Percentiles rank a stretch among this genome's conserved stretches.
Evolutionary conservation across 257 asterid genomes (phyloP).

Genomic region (Jasminum sambac): DNA sequence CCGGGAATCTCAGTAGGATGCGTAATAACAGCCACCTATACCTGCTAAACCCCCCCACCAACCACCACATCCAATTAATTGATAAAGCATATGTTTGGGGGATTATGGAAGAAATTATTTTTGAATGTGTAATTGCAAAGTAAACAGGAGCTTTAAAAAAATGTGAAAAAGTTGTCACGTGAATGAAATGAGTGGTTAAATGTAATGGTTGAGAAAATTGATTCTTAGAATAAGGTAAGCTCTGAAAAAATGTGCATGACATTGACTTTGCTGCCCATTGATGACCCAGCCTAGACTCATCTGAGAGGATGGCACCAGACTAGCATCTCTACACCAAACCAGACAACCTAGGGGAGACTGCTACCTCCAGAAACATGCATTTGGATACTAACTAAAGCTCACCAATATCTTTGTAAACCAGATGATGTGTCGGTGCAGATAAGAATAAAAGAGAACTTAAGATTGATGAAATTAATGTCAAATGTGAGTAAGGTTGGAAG

Average conservation of each 20-base stretch:
- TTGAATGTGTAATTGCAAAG: no score
- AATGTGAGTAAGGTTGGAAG: slow-evolving; percentile 5
- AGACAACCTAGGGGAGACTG: neutral
- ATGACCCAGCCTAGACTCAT: neutral
- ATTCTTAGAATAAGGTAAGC: no score
- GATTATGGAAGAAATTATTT: no score
- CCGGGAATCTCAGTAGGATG: neutral
- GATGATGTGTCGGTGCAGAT: neutral
- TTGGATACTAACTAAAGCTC: neutral
- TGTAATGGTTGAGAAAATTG: no score
- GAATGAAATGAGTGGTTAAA: no score
- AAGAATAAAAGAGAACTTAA: neutral
- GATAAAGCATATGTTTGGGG: no score
- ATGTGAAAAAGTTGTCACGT: no score
- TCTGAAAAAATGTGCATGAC: neutral
- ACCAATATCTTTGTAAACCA: neutral
- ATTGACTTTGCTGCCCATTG: neutral
- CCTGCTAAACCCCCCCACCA: neutral
- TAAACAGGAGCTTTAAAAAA: no score
- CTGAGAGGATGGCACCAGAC: neutral
- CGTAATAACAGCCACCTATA: neutral
- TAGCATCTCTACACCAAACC: neutral
- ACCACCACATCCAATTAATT: neutral
- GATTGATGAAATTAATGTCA: neutral
- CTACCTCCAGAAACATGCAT: neutral